Evolutionary conservation across 805 yeast species (phyloP).

Genomic region (Sugiyamaella floridensis): DNA sequence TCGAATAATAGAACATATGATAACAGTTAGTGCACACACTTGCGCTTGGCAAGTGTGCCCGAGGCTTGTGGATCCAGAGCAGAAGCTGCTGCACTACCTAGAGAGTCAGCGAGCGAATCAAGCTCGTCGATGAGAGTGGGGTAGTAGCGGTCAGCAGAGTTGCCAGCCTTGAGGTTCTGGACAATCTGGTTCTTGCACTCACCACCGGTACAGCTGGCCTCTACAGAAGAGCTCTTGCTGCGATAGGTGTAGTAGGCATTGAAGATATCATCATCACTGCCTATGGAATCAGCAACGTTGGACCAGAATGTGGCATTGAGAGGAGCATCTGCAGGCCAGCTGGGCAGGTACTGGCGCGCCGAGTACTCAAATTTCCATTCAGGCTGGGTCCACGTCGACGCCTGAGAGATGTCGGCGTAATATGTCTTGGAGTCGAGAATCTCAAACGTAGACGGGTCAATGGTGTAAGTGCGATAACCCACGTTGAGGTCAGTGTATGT

Average conservation of each 20-base stretch:
- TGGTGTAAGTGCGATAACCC: conserved; percentile 64
- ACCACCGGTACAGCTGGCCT: background rate
- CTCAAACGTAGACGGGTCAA: conserved; percentile 53
- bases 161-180: conserved; percentile 1
- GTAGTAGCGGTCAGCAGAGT: conserved; percentile 1
- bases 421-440: conserved; percentile 52
- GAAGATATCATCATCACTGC: background rate
- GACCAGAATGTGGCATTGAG: conserved; percentile 65
- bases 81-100: background rate
- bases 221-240: conserved; percentile 1
- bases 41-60: background rate
- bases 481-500: conserved; percentile 57
- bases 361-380: conserved; percentile 58
- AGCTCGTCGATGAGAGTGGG: background rate
- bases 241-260: background rate
- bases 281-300: conserved; percentile 36
- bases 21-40: background rate
- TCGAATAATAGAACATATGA: background rate
- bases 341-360: conserved; percentile 40
- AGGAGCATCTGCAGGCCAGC: conserved; percentile 53
- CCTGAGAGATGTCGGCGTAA: conserved; percentile 33
- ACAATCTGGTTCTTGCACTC: background rate
- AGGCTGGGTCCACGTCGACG: conserved; percentile 33
- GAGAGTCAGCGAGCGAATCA: background rate
- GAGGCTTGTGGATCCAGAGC: background rate